These are phyloP conservation scores for Sporothrix phasma DNA, from an alignment of 2,329 filamentous ascomycete species.

Conservation along the genomic window DNA sequence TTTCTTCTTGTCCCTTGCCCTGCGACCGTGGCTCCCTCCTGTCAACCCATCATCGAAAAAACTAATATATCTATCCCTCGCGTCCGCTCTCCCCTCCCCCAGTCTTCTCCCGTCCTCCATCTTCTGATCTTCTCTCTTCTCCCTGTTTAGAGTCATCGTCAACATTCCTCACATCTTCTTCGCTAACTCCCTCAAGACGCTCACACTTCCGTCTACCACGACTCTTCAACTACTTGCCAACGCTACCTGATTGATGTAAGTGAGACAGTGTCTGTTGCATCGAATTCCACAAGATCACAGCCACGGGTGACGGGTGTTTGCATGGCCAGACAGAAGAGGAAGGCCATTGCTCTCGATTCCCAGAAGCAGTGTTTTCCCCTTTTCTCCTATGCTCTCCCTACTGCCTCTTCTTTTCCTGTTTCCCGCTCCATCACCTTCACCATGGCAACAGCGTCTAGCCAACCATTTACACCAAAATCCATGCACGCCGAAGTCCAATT, in stretches of 20 bases:
- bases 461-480: neutral
- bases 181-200: neutral
- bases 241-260: neutral
- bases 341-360: neutral
- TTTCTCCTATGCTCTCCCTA: neutral
- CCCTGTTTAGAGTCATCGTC: neutral
- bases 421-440: neutral
- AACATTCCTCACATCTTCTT: neutral
- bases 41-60: neutral
- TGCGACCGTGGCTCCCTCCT: neutral
- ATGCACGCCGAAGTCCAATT: neutral
- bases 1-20: neutral
- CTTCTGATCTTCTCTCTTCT: neutral
- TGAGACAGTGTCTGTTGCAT: constrained; percentile 1
- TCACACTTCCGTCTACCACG: neutral
- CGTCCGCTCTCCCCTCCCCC: neutral
- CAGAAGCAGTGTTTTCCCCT: too few species aligned
- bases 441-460: neutral
- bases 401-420: neutral
- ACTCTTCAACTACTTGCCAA: neutral
- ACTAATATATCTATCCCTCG: constrained; percentile 7
- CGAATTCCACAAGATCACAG: neutral
- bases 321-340: neutral
- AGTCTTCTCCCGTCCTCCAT: neutral
- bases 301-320: neutral